Percentiles rank a stretch among this genome's conserved stretches.
Conservation (phyloP, 1,284 basidiomycete species). For the Microbotryum silenes-acaulis region DNA sequence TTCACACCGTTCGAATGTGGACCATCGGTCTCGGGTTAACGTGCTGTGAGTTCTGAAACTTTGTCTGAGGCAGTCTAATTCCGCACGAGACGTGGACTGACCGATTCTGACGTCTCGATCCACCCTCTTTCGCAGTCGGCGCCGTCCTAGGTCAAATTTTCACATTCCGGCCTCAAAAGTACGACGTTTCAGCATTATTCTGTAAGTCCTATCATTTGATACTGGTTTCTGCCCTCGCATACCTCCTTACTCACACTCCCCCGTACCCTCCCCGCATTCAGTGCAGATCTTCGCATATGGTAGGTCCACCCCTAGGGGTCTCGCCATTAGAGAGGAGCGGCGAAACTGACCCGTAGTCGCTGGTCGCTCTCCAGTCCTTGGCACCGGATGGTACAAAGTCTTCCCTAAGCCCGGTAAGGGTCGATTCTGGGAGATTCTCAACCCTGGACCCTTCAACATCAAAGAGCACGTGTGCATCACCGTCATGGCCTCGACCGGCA, state of each 20-base stretch:
- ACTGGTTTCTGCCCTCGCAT: too few relatives aligned
- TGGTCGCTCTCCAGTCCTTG: slow-evolving; percentile 1
- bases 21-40: neutral
- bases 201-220: neutral
- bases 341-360: too few relatives aligned
- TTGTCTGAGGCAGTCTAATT: too few relatives aligned
- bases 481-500: slow-evolving; percentile 59
- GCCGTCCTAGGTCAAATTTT: slow-evolving; percentile 8
- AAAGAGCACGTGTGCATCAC: slow-evolving; percentile 57
- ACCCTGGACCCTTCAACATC: slow-evolving; percentile 20
- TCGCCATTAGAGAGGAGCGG: too few relatives aligned
- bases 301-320: too few relatives aligned
- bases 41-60: slow-evolving; percentile 41
- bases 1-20: neutral
- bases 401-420: neutral
- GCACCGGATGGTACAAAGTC: neutral
- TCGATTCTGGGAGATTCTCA: slow-evolving; percentile 17
- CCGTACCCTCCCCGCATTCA: neutral
- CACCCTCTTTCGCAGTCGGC: neutral
- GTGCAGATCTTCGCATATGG: slow-evolving; percentile 3
- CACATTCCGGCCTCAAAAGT: slow-evolving; percentile 7
- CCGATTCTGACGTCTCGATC: too few relatives aligned
- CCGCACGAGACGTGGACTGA: too few relatives aligned
- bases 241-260: too few relatives aligned
- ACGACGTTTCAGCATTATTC: slow-evolving; percentile 1